Evolutionary conservation across 1,284 basidiomycete genomes (phyloP).

Genomic region (Coniferiporia weirii): DNA sequence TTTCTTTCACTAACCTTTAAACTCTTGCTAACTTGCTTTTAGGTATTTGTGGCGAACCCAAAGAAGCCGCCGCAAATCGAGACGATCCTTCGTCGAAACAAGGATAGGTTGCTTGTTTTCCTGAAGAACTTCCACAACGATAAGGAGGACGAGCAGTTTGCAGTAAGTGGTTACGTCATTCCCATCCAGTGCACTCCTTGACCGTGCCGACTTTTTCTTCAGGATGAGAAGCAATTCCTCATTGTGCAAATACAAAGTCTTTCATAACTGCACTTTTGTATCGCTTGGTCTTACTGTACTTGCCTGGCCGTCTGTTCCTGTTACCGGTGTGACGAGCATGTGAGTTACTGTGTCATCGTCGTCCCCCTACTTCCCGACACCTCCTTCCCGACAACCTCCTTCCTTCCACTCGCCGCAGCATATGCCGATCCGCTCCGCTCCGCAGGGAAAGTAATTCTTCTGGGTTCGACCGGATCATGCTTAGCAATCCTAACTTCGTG

Average conservation of each 20-base stretch:
- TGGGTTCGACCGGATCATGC: too few species aligned
- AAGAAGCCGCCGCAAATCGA: slow-evolving; percentile 98
- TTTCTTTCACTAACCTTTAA: slow-evolving; percentile 18
- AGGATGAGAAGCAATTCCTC: slow-evolving; percentile 96
- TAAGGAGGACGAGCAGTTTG: slow-evolving; percentile 97
- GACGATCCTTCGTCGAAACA: slow-evolving; percentile 85
- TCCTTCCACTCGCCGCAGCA: too few species aligned
- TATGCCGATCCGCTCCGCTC: too few species aligned
- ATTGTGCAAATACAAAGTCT: slow-evolving; percentile 84
- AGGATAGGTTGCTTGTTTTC: slow-evolving; percentile 89
- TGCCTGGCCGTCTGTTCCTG: not conserved
- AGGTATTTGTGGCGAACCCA: slow-evolving; percentile 99
- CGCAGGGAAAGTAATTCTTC: too few species aligned
- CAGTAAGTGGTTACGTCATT: slow-evolving; percentile 37
- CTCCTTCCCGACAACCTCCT: too few species aligned
- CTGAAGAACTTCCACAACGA: slow-evolving; percentile 96
- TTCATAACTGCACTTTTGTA: slow-evolving; percentile 31
- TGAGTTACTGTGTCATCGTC: not conserved
- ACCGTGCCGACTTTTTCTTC: not conserved
- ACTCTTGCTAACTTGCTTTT: not conserved
- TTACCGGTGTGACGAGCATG: not conserved
- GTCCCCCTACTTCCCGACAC: too few species aligned
- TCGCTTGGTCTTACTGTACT: not conserved
- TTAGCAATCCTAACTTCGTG: too few species aligned
- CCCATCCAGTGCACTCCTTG: slow-evolving; percentile 8